Conservation (phyloP, 163 green algal species). For the Scenedesmus sp. region DNA sequence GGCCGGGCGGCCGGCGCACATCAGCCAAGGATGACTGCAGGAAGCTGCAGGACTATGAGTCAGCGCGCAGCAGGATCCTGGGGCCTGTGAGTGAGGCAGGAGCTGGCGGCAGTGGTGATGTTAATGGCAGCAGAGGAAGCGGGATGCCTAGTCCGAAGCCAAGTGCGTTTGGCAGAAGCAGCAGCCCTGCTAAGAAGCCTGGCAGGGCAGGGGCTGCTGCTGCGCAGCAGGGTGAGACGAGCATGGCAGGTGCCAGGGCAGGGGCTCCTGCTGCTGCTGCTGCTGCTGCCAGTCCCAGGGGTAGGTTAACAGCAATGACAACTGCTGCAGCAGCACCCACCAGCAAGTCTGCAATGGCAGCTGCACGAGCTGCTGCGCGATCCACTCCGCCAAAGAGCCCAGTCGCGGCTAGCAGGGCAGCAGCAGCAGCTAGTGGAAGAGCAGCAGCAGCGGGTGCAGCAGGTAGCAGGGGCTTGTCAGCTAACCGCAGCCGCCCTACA, state of each 20-base stretch:
- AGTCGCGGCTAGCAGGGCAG: not conserved
- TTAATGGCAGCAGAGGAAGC: not conserved
- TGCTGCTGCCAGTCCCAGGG: not conserved
- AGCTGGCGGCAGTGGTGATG: not conserved
- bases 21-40: conserved; percentile 33
- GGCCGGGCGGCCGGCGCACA: not conserved
- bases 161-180: not conserved
- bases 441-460: not conserved
- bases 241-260: too few species aligned
- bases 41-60: conserved; percentile 40
- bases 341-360: conserved; percentile 8
- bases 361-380: not conserved
- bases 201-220: conserved; percentile 6
- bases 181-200: not conserved
- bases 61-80: not conserved
- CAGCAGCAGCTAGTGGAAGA: not conserved
- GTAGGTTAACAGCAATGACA: not conserved
- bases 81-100: not conserved
- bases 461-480: not conserved
- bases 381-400: not conserved
- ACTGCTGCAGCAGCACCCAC: not conserved
- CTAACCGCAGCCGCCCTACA: not conserved
- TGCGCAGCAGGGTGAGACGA: not conserved
- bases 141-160: not conserved
- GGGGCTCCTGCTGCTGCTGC: not conserved